Base-by-base conservation (phyloP, 2,329 filamentous ascomycete genomes). In the Trichoderma sp. region DNA sequence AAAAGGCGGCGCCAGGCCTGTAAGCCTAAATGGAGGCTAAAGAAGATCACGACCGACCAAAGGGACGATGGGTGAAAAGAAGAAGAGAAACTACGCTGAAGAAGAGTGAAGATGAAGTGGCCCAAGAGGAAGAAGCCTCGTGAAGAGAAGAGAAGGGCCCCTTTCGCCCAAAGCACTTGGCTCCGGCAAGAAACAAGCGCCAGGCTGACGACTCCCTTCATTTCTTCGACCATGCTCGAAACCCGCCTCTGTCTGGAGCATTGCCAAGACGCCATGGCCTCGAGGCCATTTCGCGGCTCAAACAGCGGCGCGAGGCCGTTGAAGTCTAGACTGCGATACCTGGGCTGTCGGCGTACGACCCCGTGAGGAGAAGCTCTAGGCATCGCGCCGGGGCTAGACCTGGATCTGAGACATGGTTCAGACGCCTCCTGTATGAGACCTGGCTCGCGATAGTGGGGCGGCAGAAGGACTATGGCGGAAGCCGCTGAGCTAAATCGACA, bases 371-470 rank as follows among this genome's bases (percentile, higher is more conserved):
- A n/a, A 10, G 12, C 17, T 55, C 41, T 41, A 43, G 47, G 41
- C 56, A 30, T 54, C 12, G 34, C 28, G 56, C 55, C 45, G 48
- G 24, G 34, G 39, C 21, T 54, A 24, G 48, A 55, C 65, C 28
- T 47, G 55, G 59, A 63, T 67, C 26, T 74, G 73, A 75, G 72
- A 75, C 73, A 68, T 51, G 66, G 66, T 67, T 72, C 72, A 70
- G 72, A 74, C 73, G 67, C 64, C 64, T 67, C 59, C 67, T 70
- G 73, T 75, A 69, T 70, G 72, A 71, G 59, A 61, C 50, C 30
- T 50, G 63, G 62, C 17, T 52, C 26, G 62, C 52, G 30, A 57
- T 50, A 24, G 61, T 50, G 52, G 52, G 61, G 61, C 61, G 41
- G n/a, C n/a, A 19, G 51, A 41, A 30, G 59, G 59, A 62, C n/a